phyloP scores from a whole-genome alignment of 1,139 yeast species.

The Scheffersomyces quercinus region DNA sequence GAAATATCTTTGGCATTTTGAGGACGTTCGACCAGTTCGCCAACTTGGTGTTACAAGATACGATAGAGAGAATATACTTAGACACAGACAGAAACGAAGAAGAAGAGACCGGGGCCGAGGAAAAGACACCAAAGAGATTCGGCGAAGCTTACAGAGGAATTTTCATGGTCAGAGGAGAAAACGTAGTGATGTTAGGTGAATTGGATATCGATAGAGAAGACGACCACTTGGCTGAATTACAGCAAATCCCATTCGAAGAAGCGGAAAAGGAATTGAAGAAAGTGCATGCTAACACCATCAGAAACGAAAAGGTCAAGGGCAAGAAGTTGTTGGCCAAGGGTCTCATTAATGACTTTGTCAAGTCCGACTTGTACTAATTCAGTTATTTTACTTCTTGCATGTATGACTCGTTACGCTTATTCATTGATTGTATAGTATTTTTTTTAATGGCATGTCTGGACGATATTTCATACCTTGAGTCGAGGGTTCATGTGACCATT shows the following conservation, averaged over 20 bases:
- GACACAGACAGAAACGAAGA: conserved; percentile 11
- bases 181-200: conserved; percentile 94
- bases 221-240: conserved; percentile 57
- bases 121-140: conserved; percentile 43
- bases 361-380: conserved; percentile 50
- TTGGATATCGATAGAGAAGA: conserved; percentile 89
- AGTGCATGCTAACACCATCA: conserved; percentile 38
- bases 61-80: conserved; percentile 81
- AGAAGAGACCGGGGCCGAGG: conserved; percentile 24
- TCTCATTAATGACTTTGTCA: conserved; percentile 56
- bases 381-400: neutral
- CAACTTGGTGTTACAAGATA: conserved; percentile 87
- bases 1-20: conserved; percentile 83
- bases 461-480: too few species aligned
- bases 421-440: conserved; percentile 1
- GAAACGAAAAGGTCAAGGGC: conserved; percentile 47
- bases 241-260: conserved; percentile 59
- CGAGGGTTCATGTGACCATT: too few species aligned
- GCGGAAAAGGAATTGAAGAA: conserved; percentile 52
- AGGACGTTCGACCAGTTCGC: conserved; percentile 97
- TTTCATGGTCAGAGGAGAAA: conserved; percentile 93
- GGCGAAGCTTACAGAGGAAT: conserved; percentile 81
- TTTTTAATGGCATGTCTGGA: neutral
- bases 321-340: conserved; percentile 55
- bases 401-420: conserved; percentile 3